phyloP scores from a whole-genome alignment of 2,329 filamentous ascomycete genomes.

The Thielaviopsis musarum region DNA sequence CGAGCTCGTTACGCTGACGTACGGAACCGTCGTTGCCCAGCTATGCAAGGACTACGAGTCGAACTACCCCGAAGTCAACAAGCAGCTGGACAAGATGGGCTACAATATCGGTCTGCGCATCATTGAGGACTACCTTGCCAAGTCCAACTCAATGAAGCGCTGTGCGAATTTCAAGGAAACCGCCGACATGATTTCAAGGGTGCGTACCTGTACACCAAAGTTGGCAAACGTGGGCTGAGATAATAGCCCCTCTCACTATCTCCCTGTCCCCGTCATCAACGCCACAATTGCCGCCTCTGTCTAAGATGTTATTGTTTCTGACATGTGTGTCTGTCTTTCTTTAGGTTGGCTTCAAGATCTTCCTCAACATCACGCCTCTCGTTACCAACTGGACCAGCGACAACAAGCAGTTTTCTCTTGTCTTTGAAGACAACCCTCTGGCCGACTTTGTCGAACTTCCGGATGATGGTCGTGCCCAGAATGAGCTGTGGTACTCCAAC shows the following conservation, averaged over 20 bases:
- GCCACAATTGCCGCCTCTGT: neutral
- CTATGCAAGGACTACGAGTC: conserved; percentile 91
- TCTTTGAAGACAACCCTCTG: conserved; percentile 93
- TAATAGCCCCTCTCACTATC: neutral
- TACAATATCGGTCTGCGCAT: conserved; percentile 94
- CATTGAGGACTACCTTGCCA: conserved; percentile 95
- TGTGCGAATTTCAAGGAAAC: conserved; percentile 92
- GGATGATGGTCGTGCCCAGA: conserved; percentile 86
- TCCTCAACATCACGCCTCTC: conserved; percentile 86
- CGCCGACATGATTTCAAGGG: conserved; percentile 90
- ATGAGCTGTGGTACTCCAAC: conserved; percentile 97
- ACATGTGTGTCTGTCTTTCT: neutral
- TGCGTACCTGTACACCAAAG: conserved; percentile 21
- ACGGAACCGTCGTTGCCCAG: conserved; percentile 92
- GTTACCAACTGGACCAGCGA: conserved; percentile 94
- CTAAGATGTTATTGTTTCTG: neutral
- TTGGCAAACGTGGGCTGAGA: neutral
- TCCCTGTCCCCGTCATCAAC: neutral
- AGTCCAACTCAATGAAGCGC: conserved; percentile 74
- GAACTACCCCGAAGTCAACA: conserved; percentile 91
- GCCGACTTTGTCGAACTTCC: conserved; percentile 96
- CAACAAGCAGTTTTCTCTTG: conserved; percentile 86
- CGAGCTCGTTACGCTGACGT: conserved; percentile 91
- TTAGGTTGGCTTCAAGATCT: conserved; percentile 96
- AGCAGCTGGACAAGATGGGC: conserved; percentile 96